Conservation (phyloP, 2,329 filamentous ascomycete genomes). For the Colletotrichum magnum region DNA sequence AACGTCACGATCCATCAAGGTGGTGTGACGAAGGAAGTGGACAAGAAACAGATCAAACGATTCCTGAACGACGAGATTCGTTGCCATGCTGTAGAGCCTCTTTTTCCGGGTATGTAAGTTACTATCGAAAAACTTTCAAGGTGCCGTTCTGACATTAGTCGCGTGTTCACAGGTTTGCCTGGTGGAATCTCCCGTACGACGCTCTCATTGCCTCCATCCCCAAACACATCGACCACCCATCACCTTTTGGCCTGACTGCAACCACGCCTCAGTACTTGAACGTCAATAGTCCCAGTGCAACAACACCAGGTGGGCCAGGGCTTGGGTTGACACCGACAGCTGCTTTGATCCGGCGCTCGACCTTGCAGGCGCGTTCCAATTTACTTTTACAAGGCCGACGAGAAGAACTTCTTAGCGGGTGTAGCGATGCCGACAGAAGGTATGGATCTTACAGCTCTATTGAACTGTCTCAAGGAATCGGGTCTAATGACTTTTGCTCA, state of each 20-base stretch:
- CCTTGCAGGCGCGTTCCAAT: constrained; percentile 30
- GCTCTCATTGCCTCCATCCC: neutral
- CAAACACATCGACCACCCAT: neutral
- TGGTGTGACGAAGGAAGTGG: constrained; percentile 31
- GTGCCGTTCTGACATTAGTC: neutral
- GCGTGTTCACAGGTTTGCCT: neutral
- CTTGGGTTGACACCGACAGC: constrained; percentile 20
- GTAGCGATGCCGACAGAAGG: constrained; percentile 34
- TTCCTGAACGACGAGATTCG: constrained; percentile 41
- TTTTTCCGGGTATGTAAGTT: constrained; percentile 11
- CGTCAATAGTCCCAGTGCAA: constrained; percentile 12
- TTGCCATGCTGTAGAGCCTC: neutral
- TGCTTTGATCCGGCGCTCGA: constrained; percentile 34
- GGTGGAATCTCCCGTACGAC: constrained; percentile 11
- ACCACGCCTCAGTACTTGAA: constrained; percentile 2
- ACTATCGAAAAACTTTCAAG: neutral
- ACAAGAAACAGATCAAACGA: constrained; percentile 44
- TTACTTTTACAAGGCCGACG: constrained; percentile 38
- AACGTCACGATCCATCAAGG: constrained; percentile 38
- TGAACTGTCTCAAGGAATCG: fast-evolving
- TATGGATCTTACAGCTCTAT: neutral
- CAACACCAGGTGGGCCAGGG: neutral
- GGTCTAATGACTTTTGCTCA: neutral
- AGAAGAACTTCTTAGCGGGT: constrained; percentile 34
- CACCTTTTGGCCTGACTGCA: neutral